These are phyloP conservation scores for Umbelopsis vinacea DNA, from an alignment of 192 early-diverging fungal genomes.

Conservation along the genomic window DNA sequence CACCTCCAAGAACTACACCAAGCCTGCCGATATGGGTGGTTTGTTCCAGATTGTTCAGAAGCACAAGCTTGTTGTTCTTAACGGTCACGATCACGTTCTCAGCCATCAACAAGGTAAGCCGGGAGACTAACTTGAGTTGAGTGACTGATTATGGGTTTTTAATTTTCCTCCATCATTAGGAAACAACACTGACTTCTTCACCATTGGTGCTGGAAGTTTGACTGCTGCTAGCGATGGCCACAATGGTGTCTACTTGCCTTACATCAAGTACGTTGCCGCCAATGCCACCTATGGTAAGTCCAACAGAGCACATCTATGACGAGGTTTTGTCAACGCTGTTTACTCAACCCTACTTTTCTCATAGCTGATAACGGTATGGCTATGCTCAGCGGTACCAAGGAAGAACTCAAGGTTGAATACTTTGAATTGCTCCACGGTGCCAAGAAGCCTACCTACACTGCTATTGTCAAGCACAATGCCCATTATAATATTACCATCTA, in stretches of 20 bases:
- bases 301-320: too few relatives aligned
- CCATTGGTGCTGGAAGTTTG: slow-evolving; percentile 19
- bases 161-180: background rate
- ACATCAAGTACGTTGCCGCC: slow-evolving; percentile 11
- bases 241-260: background rate
- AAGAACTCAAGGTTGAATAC: background rate
- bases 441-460: background rate
- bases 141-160: background rate
- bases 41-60: slow-evolving; percentile 19
- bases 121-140: background rate
- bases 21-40: background rate
- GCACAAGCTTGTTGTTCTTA: slow-evolving; percentile 6
- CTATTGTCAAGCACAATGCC: slow-evolving; percentile 12
- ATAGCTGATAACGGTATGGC: slow-evolving; percentile 15
- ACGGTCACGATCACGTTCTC: slow-evolving; percentile 18
- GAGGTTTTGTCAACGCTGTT: too few relatives aligned
- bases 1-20: background rate
- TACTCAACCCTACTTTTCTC: too few relatives aligned
- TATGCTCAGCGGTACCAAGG: slow-evolving; percentile 21
- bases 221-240: slow-evolving; percentile 7
- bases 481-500: slow-evolving; percentile 17
- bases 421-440: slow-evolving; percentile 1
- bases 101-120: slow-evolving; percentile 9
- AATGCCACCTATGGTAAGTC: slow-evolving; percentile 14
- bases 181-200: slow-evolving; percentile 29